A percentile compares a stretch with the other conserved stretches of the same genome.
These are phyloP conservation scores for Carex parvula DNA, from an alignment of 176 grass and related monocot species.

Conservation along the genomic window DNA sequence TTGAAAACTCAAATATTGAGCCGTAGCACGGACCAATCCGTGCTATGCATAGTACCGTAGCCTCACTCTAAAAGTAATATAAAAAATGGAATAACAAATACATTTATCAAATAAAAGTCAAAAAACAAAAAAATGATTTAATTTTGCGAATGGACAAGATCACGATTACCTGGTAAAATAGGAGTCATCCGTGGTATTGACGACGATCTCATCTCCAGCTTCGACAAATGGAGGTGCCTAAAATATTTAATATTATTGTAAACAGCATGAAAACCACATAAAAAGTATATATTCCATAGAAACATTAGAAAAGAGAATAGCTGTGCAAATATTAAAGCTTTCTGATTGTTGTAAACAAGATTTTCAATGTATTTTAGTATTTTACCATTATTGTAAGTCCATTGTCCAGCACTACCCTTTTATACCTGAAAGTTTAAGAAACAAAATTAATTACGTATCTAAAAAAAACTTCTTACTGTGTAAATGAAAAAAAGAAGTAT, in stretches of 20 bases:
- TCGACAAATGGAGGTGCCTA: slow-evolving; percentile 86
- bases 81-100: background rate
- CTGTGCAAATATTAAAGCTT: background rate
- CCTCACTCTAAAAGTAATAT: too few species aligned
- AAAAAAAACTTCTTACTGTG: background rate
- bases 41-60: too few species aligned
- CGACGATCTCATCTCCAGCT: slow-evolving; percentile 64
- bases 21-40: too few species aligned
- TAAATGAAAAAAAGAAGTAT: background rate
- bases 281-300: background rate
- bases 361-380: slow-evolving; percentile 22
- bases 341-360: slow-evolving; percentile 16
- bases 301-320: slow-evolving; percentile 30
- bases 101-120: background rate
- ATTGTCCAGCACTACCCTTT: slow-evolving; percentile 86
- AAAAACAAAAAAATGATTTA: background rate
- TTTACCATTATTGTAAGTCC: slow-evolving; percentile 88
- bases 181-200: slow-evolving; percentile 82
- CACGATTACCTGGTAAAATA: slow-evolving; percentile 64
- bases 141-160: background rate
- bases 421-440: slow-evolving; percentile 64
- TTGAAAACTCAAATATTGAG: too few species aligned
- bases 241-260: slow-evolving; percentile 25
- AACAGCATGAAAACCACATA: slow-evolving; percentile 13
- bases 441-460: background rate